phyloP scores from a whole-genome alignment of 2,329 filamentous ascomycete species.

The Pseudogymnoascus sp. region DNA sequence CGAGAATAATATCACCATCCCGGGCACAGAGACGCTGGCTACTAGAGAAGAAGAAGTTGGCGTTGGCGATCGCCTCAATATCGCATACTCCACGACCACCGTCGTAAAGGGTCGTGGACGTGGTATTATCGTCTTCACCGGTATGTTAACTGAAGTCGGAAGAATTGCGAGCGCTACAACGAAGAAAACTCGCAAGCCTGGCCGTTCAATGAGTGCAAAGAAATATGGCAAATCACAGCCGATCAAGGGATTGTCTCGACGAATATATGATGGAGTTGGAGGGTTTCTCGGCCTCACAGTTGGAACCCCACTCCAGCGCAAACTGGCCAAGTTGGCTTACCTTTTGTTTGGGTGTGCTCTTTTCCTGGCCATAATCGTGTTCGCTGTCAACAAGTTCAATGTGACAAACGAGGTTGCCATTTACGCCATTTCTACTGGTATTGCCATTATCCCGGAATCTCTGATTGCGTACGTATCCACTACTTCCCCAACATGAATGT shows the following conservation, averaged over 20 bases:
- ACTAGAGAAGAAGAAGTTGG: conserved; percentile 36
- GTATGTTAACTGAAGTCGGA: conserved; percentile 50
- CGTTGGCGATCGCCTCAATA: conserved; percentile 46
- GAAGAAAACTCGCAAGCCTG: conserved; percentile 45
- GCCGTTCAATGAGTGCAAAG: conserved; percentile 36
- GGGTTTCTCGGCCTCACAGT: conserved; percentile 51
- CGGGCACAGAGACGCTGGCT: conserved; percentile 19
- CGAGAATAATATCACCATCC: conserved; percentile 33
- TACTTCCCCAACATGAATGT: neutral
- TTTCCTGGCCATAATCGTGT: conserved; percentile 32
- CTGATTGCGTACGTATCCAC: conserved; percentile 31
- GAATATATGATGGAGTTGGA: conserved; percentile 39
- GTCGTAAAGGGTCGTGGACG: conserved; percentile 47
- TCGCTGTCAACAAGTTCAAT: conserved; percentile 38
- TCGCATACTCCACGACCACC: conserved; percentile 46
- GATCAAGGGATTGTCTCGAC: conserved; percentile 41
- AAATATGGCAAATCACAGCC: conserved; percentile 37
- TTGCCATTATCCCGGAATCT: conserved; percentile 56
- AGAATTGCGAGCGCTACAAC: conserved; percentile 43
- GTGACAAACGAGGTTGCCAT: conserved; percentile 50
- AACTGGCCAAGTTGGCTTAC: conserved; percentile 56
- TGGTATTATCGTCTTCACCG: conserved; percentile 45
- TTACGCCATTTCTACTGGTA: conserved; percentile 34
- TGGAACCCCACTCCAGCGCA: conserved; percentile 58
- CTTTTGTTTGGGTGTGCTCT: conserved; percentile 51